Percentiles rank a stretch among this genome's conserved stretches.
Evolutionary conservation across 768 basidiomycete species (phyloP).

Genomic region (Boletus reticulatus): DNA sequence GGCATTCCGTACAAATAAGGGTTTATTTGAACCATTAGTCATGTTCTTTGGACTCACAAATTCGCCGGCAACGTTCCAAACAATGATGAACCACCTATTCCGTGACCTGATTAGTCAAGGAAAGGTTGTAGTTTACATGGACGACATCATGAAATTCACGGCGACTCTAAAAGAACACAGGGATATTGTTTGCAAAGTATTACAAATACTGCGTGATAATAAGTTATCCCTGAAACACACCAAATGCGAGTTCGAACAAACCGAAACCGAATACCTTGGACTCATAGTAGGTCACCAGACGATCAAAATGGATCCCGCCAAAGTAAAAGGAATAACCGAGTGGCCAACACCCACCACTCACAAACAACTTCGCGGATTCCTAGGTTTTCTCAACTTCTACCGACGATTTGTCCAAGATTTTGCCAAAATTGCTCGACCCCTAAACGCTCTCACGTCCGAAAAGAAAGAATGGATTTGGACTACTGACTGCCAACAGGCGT

Average conservation of each 20-base stretch:
- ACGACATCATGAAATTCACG: conserved; percentile 40
- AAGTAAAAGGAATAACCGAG: neutral
- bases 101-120: conserved; percentile 5
- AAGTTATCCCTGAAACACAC: neutral
- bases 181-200: neutral
- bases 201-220: neutral
- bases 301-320: neutral
- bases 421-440: neutral
- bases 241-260: neutral
- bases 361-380: neutral
- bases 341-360: neutral
- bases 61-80: conserved; percentile 24
- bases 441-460: neutral
- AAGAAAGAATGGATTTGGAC: neutral
- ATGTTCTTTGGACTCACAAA: conserved; percentile 6
- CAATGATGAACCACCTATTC: conserved; percentile 24
- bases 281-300: fast-evolving
- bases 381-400: neutral
- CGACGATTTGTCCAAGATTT: neutral
- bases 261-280: neutral
- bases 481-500: neutral
- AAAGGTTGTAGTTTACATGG: conserved; percentile 35
- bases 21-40: neutral
- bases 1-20: conserved; percentile 19
- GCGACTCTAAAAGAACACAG: conserved; percentile 28